These are phyloP conservation scores for Exidia glandulosa DNA, from an alignment of 768 basidiomycete species.

Conservation along the genomic window DNA sequence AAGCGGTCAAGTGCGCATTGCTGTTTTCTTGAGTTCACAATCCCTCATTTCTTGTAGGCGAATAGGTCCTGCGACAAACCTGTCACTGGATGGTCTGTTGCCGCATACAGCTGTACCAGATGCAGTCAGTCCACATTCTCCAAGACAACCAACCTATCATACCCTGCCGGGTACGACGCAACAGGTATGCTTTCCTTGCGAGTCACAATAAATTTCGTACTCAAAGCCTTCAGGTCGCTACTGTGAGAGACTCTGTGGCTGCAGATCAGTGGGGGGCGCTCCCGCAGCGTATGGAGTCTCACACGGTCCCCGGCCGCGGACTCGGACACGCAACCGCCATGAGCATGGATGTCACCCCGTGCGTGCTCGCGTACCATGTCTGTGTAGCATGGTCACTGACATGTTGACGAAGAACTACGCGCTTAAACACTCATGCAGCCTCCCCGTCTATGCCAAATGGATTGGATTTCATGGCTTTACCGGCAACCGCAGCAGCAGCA, in stretches of 20 bases:
- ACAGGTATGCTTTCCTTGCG: no score
- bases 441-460: background rate
- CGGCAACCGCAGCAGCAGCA: background rate
- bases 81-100: constrained; percentile 15
- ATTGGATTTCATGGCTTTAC: background rate
- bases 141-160: background rate
- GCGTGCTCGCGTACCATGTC: background rate
- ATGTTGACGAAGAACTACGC: background rate
- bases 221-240: no score
- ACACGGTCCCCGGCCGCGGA: background rate
- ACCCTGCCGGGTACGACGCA: no score
- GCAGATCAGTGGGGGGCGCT: background rate
- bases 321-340: background rate
- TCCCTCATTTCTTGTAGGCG: constrained; percentile 23
- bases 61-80: constrained; percentile 36
- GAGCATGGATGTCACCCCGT: background rate
- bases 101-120: background rate
- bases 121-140: background rate
- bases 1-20: constrained; percentile 43
- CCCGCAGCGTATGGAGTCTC: background rate
- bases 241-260: no score
- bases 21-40: background rate
- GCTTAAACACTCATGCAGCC: background rate
- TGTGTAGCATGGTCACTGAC: background rate
- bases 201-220: no score